Base-by-base conservation (phyloP, 805 yeast species). In the Candida vartiovaarae region DNA sequence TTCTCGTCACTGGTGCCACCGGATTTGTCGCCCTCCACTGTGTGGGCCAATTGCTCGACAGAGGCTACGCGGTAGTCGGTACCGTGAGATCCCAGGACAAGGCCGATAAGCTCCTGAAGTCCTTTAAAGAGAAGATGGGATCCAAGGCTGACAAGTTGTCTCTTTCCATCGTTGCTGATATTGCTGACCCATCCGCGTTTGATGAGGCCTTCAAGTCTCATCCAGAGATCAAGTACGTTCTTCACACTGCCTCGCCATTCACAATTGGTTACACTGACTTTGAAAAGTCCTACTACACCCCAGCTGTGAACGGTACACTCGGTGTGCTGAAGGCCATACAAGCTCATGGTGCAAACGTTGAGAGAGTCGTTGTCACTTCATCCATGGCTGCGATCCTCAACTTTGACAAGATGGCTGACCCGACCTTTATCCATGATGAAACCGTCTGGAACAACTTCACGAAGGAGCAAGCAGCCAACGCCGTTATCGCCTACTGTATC, bases 241-340 rank as follows among this genome's bases (percentile, higher is more conserved):
- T 79, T 34, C 86, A 80, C 58, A 70, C 80, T 9, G 85, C 85
- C 3, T 72, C 82, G n/a, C 84, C 85, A 8, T 73, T 74, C 56
- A 63, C 68, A 27, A 71, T 68, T 55, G 65, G 69, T 8, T 61
- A 66, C 15, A 59, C 65, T 10, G 66, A 70, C 47, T 56, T 50
- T 29, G 80, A 72, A 45, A 69, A 70, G 41, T 80, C 75, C 26
- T 63, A 79, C 43, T 61, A 78, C 43, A 65, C 57, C 24, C 85
- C 86, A 4, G 83, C 84, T 2, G 61, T 75, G 4, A 57, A 68
- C 20, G 84, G 83, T 31, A 77, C 82, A 25, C 63, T 62, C 44
- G 68, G 74, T 50, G 70, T 79, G n/a, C 59, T 80, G 41, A 54
- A 61, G 32, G 75, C 85, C 0, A 71, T 75, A 20, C 57, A 64